Percentiles rank a stretch among this genome's conserved stretches.
Evolutionary conservation across 2,329 filamentous ascomycete genomes (phyloP).

Genomic region (Plectosphaerella plurivora): DNA sequence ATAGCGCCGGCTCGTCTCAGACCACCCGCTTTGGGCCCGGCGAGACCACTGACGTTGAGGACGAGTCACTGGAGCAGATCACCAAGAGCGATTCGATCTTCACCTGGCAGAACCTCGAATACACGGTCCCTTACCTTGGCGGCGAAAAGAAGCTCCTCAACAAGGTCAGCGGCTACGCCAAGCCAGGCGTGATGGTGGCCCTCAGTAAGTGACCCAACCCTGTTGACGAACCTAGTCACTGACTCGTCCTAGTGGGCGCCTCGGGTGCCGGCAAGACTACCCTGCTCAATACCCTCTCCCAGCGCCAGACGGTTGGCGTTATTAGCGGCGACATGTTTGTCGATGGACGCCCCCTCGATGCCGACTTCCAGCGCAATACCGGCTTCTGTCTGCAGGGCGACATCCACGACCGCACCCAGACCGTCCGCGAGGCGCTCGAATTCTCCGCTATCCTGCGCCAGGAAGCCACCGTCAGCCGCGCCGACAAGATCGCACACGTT

Average conservation of each 20-base stretch:
- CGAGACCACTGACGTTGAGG: conserved; percentile 8
- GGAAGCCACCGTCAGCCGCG: conserved; percentile 32
- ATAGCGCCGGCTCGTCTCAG: not conserved
- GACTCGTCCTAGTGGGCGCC: conserved; percentile 31
- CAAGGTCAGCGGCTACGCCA: conserved; percentile 67
- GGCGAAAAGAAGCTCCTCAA: conserved; percentile 7
- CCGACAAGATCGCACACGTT: conserved; percentile 48
- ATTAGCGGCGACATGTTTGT: conserved; percentile 47
- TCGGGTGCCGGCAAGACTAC: conserved; percentile 56
- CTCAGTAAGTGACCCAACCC: conserved; percentile 27
- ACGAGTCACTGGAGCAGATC: conserved; percentile 39
- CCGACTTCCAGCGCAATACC: conserved; percentile 42
- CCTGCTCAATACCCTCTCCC: conserved; percentile 47
- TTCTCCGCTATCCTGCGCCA: conserved; percentile 42
- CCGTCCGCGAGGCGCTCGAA: conserved; percentile 37
- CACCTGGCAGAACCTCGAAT: conserved; percentile 67
- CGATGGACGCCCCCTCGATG: conserved; percentile 35
- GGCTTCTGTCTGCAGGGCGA: conserved; percentile 22
- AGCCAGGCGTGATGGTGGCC: conserved; percentile 77
- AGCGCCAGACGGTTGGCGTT: conserved; percentile 43
- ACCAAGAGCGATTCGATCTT: conserved; percentile 60
- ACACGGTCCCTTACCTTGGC: conserved; percentile 54
- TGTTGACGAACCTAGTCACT: no score
- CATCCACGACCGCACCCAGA: conserved; percentile 21
- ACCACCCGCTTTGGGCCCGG: conserved; percentile 6